These are phyloP conservation scores for Geotrichum restrictum DNA, from an alignment of 1,139 yeast species.

Conservation along the genomic window DNA sequence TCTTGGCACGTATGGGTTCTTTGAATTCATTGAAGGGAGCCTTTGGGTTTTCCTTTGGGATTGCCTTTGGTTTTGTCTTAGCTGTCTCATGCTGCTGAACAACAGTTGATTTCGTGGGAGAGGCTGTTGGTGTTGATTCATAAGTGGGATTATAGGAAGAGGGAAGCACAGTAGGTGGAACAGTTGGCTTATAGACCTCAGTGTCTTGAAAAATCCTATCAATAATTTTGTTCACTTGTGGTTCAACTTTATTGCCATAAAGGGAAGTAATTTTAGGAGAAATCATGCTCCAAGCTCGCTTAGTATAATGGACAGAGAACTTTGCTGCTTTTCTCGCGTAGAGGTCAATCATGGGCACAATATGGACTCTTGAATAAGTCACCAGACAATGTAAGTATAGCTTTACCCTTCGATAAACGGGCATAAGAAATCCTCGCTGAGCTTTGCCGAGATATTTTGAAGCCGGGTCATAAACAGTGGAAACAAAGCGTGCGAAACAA, in stretches of 20 bases:
- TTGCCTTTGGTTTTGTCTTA: neutral
- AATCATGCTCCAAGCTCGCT: slow-evolving; percentile 25
- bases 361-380: neutral
- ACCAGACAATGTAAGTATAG: slow-evolving; percentile 4
- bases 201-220: slow-evolving; percentile 26
- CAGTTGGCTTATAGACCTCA: neutral
- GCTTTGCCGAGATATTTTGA: slow-evolving; percentile 16
- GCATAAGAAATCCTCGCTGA: slow-evolving; percentile 16
- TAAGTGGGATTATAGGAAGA: neutral
- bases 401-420: slow-evolving; percentile 18
- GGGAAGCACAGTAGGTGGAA: neutral
- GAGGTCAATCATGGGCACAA: slow-evolving; percentile 7
- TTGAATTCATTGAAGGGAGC: slow-evolving; percentile 12
- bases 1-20: slow-evolving; percentile 8
- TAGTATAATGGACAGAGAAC: slow-evolving; percentile 7
- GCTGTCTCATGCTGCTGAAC: neutral
- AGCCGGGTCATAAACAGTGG: slow-evolving; percentile 20
- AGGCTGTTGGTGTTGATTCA: slow-evolving; percentile 1
- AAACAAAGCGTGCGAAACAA: slow-evolving; percentile 19
- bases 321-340: neutral
- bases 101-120: neutral
- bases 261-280: slow-evolving; percentile 27
- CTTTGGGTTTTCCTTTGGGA: neutral
- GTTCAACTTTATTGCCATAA: slow-evolving; percentile 31
- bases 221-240: slow-evolving; percentile 32